phyloP scores from a whole-genome alignment of 148 eudicot species.

The Heliamphora exappendiculata region DNA sequence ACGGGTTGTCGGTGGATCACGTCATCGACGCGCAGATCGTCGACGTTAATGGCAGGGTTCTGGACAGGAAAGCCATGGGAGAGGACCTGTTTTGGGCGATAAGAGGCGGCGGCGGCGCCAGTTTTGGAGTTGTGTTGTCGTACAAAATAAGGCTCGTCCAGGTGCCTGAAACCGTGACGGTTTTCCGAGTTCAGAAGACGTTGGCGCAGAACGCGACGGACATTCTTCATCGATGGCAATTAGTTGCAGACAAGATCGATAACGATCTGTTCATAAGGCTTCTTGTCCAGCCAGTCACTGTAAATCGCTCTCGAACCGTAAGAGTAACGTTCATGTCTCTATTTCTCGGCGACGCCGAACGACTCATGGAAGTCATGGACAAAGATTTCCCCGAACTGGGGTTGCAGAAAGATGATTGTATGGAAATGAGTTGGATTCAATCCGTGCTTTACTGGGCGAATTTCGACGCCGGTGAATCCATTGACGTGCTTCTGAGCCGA shows the following conservation, averaged over 20 bases:
- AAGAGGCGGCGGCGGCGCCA: slow-evolving; percentile 8
- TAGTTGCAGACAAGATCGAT: slow-evolving; percentile 7
- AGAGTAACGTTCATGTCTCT: slow-evolving; percentile 14
- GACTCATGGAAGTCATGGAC: slow-evolving; percentile 20
- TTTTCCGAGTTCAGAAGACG: slow-evolving; percentile 3
- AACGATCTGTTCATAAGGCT: slow-evolving; percentile 25
- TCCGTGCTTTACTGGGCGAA: slow-evolving; percentile 23
- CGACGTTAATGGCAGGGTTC: slow-evolving; percentile 1
- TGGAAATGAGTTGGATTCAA: slow-evolving; percentile 32
- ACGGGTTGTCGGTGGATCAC: slow-evolving; percentile 33
- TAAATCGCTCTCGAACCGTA: slow-evolving; percentile 9
- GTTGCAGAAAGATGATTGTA: slow-evolving; percentile 17
- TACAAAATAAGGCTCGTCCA: slow-evolving; percentile 2
- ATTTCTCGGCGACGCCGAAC: slow-evolving; percentile 23
- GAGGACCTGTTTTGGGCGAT: slow-evolving; percentile 14
- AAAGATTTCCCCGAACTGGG: slow-evolving; percentile 30
- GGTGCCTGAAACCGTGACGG: slow-evolving; percentile 4
- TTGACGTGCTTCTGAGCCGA: slow-evolving; percentile 18
- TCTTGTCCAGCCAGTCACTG: background rate
- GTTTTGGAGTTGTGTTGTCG: slow-evolving; percentile 10
- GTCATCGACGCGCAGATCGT: slow-evolving; percentile 17
- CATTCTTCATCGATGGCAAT: slow-evolving; percentile 1
- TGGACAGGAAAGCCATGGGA: slow-evolving; percentile 14
- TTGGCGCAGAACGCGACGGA: slow-evolving; percentile 7
- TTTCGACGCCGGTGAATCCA: background rate